A percentile compares a stretch with the other conserved stretches of the same genome.
These are phyloP conservation scores for Scheffersomyces spartinae DNA, from an alignment of 805 yeast genomes.

Conservation along the genomic window DNA sequence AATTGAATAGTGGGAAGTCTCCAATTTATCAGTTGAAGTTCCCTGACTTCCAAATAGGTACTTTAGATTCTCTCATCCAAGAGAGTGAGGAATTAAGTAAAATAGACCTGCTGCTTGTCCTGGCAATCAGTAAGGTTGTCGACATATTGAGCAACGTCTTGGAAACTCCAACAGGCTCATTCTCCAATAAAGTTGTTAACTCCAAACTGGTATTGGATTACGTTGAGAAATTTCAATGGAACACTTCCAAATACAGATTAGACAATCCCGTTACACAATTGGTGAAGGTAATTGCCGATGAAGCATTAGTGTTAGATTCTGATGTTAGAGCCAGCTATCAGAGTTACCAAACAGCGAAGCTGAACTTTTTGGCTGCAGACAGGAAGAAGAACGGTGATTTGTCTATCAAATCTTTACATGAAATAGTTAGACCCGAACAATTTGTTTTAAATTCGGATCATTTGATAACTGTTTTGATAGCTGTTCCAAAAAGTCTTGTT, in stretches of 20 bases:
- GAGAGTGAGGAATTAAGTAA: constrained; percentile 84
- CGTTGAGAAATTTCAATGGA: constrained; percentile 76
- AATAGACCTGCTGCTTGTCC: constrained; percentile 65
- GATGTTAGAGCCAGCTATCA: constrained; percentile 75
- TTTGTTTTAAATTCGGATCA: constrained; percentile 82
- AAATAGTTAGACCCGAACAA: constrained; percentile 71
- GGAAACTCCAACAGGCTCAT: constrained; percentile 15
- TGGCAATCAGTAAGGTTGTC: constrained; percentile 59
- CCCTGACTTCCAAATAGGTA: constrained; percentile 89
- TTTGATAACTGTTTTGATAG: constrained; percentile 74
- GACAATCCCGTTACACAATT: constrained; percentile 76
- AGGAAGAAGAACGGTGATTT: constrained; percentile 90
- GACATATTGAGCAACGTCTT: constrained; percentile 52
- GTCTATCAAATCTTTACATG: constrained; percentile 82
- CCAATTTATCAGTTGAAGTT: constrained; percentile 47
- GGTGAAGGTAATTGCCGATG: constrained; percentile 56
- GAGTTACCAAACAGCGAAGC: constrained; percentile 69
- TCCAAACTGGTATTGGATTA: constrained; percentile 45
- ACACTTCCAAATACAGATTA: constrained; percentile 70
- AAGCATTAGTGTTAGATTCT: constrained; percentile 71
- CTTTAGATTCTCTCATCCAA: constrained; percentile 81
- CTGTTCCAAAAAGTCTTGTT: constrained; percentile 63
- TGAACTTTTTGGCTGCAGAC: constrained; percentile 78
- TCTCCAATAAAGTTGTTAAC: constrained; percentile 23
- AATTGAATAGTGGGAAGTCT: constrained; percentile 45